These are phyloP conservation scores for Santalum album DNA, from an alignment of 164 flowering plant genomes.

Conservation along the genomic window DNA sequence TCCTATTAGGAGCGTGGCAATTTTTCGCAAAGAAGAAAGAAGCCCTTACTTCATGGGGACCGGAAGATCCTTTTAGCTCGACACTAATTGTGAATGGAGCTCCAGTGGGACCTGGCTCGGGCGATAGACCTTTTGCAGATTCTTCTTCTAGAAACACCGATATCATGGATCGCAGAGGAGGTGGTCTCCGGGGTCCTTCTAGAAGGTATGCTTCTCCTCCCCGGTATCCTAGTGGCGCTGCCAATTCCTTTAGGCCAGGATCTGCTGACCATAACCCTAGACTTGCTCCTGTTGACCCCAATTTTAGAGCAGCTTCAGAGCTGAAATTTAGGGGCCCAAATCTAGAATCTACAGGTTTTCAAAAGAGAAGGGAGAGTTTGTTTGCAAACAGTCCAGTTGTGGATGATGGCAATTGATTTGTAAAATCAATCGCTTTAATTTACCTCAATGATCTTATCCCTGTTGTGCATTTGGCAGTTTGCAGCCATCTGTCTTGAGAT, in stretches of 20 bases:
- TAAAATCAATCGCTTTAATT: not conserved
- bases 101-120: slow-evolving; percentile 43
- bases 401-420: slow-evolving; percentile 41
- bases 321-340: slow-evolving; percentile 61
- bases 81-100: slow-evolving; percentile 39
- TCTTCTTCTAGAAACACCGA: slow-evolving; percentile 53
- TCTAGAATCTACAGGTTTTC: slow-evolving; percentile 48
- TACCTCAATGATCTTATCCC: not conserved
- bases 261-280: slow-evolving; percentile 39
- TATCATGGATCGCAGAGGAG: slow-evolving; percentile 54
- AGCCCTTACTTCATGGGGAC: slow-evolving; percentile 79
- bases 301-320: slow-evolving; percentile 50
- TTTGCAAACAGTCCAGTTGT: slow-evolving; percentile 46
- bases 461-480: not conserved
- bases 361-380: slow-evolving; percentile 61
- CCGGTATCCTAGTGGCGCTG: slow-evolving; percentile 49
- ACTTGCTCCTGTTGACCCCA: slow-evolving; percentile 47
- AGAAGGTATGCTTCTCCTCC: slow-evolving; percentile 75
- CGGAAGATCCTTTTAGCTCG: slow-evolving; percentile 77
- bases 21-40: slow-evolving; percentile 92
- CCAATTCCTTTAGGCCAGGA: slow-evolving; percentile 48
- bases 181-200: slow-evolving; percentile 51
- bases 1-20: slow-evolving; percentile 79
- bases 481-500: not conserved
- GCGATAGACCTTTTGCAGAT: slow-evolving; percentile 51